These are phyloP conservation scores for Trichophyton simii DNA, from an alignment of 2,329 filamentous ascomycete genomes.

Conservation along the genomic window DNA sequence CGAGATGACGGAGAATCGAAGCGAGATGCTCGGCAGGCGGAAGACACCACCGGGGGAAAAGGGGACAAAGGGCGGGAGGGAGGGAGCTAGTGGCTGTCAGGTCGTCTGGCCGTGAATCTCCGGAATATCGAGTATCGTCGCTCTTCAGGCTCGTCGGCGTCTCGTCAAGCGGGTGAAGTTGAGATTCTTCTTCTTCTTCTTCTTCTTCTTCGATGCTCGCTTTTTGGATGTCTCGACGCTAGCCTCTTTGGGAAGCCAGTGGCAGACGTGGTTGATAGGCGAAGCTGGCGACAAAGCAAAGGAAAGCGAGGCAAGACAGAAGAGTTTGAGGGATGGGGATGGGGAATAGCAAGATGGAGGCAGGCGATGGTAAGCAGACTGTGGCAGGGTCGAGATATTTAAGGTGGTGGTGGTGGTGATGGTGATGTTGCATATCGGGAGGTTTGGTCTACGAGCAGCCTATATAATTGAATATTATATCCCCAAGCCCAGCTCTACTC, in stretches of 20 bases:
- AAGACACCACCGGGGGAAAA: slow-evolving; percentile 5
- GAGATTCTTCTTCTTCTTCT: background rate
- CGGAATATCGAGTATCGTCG: background rate
- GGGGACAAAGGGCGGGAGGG: background rate
- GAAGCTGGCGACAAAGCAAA: background rate
- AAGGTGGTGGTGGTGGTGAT: too few relatives aligned
- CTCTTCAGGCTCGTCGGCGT: background rate
- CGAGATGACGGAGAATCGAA: background rate
- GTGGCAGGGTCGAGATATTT: too few relatives aligned
- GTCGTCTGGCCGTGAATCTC: background rate
- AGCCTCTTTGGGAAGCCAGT: slow-evolving; percentile 12
- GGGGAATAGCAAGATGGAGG: too few relatives aligned
- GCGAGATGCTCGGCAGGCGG: background rate
- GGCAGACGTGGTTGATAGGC: background rate
- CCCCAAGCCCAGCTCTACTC: too few relatives aligned
- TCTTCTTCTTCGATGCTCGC: background rate
- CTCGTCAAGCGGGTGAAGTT: background rate
- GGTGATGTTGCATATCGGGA: too few relatives aligned
- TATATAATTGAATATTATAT: too few relatives aligned
- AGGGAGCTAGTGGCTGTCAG: background rate
- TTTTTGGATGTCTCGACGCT: slow-evolving; percentile 2
- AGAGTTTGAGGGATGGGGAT: background rate
- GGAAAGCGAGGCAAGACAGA: background rate
- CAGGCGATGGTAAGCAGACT: too few relatives aligned
- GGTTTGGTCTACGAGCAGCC: too few relatives aligned